Conservation (phyloP, 2,329 filamentous ascomycete species). For the Cladosporium sp. region DNA sequence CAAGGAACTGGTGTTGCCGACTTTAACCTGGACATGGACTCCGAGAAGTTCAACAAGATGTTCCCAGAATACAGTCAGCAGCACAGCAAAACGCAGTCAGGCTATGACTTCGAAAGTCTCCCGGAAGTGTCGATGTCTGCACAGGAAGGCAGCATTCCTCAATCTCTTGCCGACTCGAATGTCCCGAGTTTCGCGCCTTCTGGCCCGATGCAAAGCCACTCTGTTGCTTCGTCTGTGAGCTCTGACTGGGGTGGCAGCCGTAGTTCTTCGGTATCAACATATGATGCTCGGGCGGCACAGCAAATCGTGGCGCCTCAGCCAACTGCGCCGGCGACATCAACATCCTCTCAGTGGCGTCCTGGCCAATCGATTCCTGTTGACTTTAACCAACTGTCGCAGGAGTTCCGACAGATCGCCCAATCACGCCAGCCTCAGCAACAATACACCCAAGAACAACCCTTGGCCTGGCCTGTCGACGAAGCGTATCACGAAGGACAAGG, state of each 20-base stretch:
- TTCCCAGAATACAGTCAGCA: conserved; percentile 22
- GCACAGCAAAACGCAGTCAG: conserved; percentile 21
- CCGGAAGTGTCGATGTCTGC: conserved; percentile 23
- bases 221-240: conserved; percentile 22
- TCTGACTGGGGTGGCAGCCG: conserved; percentile 31
- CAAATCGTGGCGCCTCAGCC: conserved; percentile 14
- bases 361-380: conserved; percentile 35
- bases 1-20: conserved; percentile 2
- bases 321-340: neutral
- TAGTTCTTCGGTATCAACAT: conserved; percentile 28
- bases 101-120: conserved; percentile 18
- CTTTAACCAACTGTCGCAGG: conserved; percentile 28
- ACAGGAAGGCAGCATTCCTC: conserved; percentile 27
- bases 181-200: conserved; percentile 21
- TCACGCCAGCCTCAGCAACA: conserved; percentile 18
- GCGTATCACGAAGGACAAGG: conserved; percentile 25
- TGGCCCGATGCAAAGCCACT: conserved; percentile 20
- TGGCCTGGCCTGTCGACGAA: conserved; percentile 30
- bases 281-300: neutral
- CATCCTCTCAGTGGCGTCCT: conserved; percentile 32
- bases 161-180: conserved; percentile 24
- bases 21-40: neutral
- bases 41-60: conserved; percentile 10
- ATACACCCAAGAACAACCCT: conserved; percentile 26
- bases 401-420: conserved; percentile 29